phyloP scores from a whole-genome alignment of 192 early-diverging fungal genomes.

The Jimgerdemannia lactiflua region DNA sequence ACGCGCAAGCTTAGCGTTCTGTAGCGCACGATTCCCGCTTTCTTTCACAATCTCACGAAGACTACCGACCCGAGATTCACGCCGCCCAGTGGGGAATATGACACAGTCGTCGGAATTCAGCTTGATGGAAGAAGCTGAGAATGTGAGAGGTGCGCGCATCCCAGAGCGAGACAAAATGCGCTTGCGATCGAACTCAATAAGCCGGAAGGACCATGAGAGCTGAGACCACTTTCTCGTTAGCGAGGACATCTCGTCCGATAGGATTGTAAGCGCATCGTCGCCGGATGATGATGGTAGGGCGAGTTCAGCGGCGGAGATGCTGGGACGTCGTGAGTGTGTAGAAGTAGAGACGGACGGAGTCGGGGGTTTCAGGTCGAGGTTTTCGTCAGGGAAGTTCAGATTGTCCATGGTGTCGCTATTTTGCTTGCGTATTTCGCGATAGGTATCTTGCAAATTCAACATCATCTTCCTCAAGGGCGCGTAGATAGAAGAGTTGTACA shows the following conservation, averaged over 20 bases:
- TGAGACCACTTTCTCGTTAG: constrained; percentile 12
- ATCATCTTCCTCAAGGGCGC: constrained; percentile 30
- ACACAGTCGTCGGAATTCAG: not conserved
- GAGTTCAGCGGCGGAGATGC: not conserved
- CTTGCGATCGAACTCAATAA: constrained; percentile 14
- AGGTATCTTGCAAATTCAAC: constrained; percentile 29
- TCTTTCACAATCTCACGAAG: not conserved
- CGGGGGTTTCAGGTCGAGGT: constrained; percentile 5
- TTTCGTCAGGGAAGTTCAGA: constrained; percentile 1
- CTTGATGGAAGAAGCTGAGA: not conserved
- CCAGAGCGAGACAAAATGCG: not conserved
- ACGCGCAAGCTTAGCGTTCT: not conserved
- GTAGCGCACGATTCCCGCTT: not conserved
- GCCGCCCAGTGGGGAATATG: not conserved
- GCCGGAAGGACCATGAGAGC: constrained; percentile 11
- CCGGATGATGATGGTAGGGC: not conserved
- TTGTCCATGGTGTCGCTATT: not conserved
- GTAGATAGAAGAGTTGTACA: constrained; percentile 33
- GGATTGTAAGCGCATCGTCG: constrained; percentile 8
- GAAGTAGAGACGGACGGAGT: not conserved
- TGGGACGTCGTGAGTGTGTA: not conserved
- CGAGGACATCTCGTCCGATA: constrained; percentile 7
- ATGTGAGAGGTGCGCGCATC: not conserved
- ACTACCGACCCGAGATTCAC: not conserved
- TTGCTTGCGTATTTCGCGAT: constrained; percentile 9